Conservation (phyloP, 192 early-diverging fungal species). For the Neocallimastix lanati region DNA sequence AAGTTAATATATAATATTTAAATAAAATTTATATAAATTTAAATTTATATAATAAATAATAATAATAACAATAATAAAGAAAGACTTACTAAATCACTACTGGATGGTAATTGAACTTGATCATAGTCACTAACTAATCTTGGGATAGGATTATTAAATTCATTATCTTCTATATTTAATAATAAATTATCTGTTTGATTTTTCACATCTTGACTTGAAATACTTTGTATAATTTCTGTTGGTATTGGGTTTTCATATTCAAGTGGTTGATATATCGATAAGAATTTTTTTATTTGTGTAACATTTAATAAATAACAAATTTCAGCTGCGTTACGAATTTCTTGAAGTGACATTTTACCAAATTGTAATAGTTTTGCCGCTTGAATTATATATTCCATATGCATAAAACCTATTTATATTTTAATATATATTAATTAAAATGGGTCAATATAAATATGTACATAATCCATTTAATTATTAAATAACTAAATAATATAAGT, state of each 20-base stretch:
- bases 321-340: constrained; percentile 96
- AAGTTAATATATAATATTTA: no score
- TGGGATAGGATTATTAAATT: neutral
- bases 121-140: neutral
- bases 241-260: constrained; percentile 54
- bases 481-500: no score
- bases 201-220: neutral
- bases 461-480: no score
- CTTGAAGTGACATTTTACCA: constrained; percentile 68
- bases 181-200: neutral
- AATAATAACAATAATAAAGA: no score
- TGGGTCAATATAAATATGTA: no score
- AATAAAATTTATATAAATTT: no score
- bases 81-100: neutral
- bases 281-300: constrained; percentile 91
- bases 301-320: constrained; percentile 93
- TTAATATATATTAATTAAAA: no score
- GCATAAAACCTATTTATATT: constrained; percentile 33
- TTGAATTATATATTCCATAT: constrained; percentile 86
- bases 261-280: constrained; percentile 86
- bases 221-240: neutral
- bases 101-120: neutral
- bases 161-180: neutral
- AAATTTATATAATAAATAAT: no score
- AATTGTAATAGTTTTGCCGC: constrained; percentile 92